Percentiles rank a stretch among this genome's conserved stretches.
phyloP scores from a whole-genome alignment of 148 eudicot genomes.

The Rhododendron ferrugineum region DNA sequence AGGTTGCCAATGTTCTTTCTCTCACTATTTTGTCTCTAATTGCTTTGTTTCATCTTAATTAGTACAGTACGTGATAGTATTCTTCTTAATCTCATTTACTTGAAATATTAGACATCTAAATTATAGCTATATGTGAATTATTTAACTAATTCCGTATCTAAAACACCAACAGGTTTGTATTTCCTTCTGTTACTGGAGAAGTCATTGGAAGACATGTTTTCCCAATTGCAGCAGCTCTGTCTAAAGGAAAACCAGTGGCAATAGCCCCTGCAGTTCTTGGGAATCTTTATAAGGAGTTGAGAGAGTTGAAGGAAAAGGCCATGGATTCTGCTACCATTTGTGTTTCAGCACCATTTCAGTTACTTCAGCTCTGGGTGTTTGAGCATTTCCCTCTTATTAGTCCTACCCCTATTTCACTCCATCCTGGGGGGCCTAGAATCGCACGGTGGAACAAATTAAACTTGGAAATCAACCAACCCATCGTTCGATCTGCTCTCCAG shows the following conservation, averaged over 20 bases:
- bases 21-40: no score
- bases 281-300: slow-evolving; percentile 24
- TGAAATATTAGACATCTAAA: no score
- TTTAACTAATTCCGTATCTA: no score
- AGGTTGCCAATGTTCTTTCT: no score
- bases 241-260: slow-evolving; percentile 21
- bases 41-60: no score
- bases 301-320: slow-evolving; percentile 15
- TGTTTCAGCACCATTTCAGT: slow-evolving; percentile 26
- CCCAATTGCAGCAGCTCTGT: slow-evolving; percentile 27
- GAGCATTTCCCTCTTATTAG: slow-evolving; percentile 34
- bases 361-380: slow-evolving; percentile 40
- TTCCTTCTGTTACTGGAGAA: slow-evolving; percentile 4
- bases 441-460: slow-evolving; percentile 33
- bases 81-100: no score
- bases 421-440: slow-evolving; percentile 30
- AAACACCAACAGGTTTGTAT: slow-evolving; percentile 11
- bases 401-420: slow-evolving; percentile 23
- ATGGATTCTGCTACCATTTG: slow-evolving; percentile 4
- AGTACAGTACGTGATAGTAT: no score
- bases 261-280: slow-evolving; percentile 37
- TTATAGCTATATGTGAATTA: no score
- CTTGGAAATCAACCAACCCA: slow-evolving; percentile 8
- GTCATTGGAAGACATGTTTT: slow-evolving; percentile 20
- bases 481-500: slow-evolving; percentile 19